phyloP scores from a whole-genome alignment of 2,329 filamentous ascomycete genomes.

The Colletotrichum tamarilloi region DNA sequence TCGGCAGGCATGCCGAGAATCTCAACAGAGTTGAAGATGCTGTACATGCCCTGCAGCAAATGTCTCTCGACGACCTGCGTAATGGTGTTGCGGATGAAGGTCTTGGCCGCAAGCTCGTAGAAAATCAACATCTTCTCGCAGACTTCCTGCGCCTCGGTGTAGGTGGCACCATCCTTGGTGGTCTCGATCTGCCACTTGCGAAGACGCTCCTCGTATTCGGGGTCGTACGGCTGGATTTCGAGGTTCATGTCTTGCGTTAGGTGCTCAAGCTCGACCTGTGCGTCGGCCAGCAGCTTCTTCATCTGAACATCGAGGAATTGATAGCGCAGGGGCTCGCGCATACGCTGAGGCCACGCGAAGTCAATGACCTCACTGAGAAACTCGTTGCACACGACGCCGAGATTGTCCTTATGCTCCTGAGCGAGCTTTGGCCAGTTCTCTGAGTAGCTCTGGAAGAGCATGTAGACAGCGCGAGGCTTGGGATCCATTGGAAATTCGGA shows the following conservation, averaged over 20 bases:
- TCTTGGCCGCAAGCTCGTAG: slow-evolving; percentile 63
- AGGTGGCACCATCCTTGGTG: slow-evolving; percentile 56
- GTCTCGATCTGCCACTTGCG: slow-evolving; percentile 57
- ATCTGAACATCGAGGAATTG: slow-evolving; percentile 62
- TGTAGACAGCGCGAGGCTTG: slow-evolving; percentile 64
- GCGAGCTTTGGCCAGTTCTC: slow-evolving; percentile 64
- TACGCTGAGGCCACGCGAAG: slow-evolving; percentile 61
- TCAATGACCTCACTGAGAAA: slow-evolving; percentile 63
- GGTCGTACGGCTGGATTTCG: slow-evolving; percentile 64
- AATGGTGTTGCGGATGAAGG: slow-evolving; percentile 64
- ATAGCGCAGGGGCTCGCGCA: slow-evolving; percentile 61
- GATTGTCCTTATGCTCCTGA: slow-evolving; percentile 65
- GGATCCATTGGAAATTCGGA: slow-evolving; percentile 65
- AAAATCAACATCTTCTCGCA: slow-evolving; percentile 68
- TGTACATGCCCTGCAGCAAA: slow-evolving; percentile 61
- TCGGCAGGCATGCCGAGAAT: slow-evolving; percentile 58
- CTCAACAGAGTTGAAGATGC: slow-evolving; percentile 64
- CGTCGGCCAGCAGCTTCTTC: slow-evolving; percentile 57
- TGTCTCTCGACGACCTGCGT: slow-evolving; percentile 64
- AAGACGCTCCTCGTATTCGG: slow-evolving; percentile 63
- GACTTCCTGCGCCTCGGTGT: slow-evolving; percentile 63
- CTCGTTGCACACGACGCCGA: slow-evolving; percentile 65
- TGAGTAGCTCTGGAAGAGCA: slow-evolving; percentile 64
- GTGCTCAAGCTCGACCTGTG: slow-evolving; percentile 57
- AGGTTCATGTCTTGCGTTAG: slow-evolving; percentile 63